Evolutionary conservation across 805 yeast species (phyloP).

Genomic region (Candida sakaeoensis): DNA sequence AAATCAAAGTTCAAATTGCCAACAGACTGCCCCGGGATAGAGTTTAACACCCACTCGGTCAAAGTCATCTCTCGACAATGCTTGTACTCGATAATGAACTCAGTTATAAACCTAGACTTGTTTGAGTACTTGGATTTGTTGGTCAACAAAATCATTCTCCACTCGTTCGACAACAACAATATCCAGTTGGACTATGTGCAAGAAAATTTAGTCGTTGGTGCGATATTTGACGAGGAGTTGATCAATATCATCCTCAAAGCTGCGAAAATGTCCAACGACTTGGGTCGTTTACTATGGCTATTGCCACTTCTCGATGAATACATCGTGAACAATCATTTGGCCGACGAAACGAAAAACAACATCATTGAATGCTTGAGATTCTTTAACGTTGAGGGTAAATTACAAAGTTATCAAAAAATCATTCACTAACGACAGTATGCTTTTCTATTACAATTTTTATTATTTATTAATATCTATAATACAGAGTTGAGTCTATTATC

Average conservation of each 20-base stretch:
- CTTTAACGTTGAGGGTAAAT: slow-evolving; percentile 8
- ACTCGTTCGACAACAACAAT: slow-evolving; percentile 14
- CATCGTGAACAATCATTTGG: slow-evolving; percentile 5
- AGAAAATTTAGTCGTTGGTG: slow-evolving; percentile 8
- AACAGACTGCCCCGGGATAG: slow-evolving; percentile 10
- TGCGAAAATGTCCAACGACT: slow-evolving; percentile 23
- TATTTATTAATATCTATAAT: neutral
- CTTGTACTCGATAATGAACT: slow-evolving; percentile 24
- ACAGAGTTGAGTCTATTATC: slow-evolving; percentile 2
- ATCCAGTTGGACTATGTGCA: slow-evolving; percentile 6
- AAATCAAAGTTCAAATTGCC: slow-evolving; percentile 20
- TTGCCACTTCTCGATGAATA: slow-evolving; percentile 30
- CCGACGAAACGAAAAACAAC: neutral
- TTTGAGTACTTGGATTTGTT: slow-evolving; percentile 30
- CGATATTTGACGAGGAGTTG: slow-evolving; percentile 19
- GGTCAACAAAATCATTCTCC: slow-evolving; percentile 28
- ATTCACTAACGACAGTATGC: neutral
- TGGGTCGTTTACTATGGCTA: slow-evolving; percentile 33
- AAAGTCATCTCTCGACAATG: slow-evolving; percentile 16
- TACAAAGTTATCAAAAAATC: slow-evolving; percentile 4
- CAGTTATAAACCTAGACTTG: slow-evolving; percentile 24
- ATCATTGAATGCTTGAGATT: slow-evolving; percentile 1
- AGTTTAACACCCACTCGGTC: slow-evolving; percentile 13
- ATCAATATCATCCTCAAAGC: slow-evolving; percentile 21
- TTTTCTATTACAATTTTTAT: neutral